Evolutionary conservation across 2,329 filamentous ascomycete species (phyloP).

Genomic region (Botrytis tulipae): DNA sequence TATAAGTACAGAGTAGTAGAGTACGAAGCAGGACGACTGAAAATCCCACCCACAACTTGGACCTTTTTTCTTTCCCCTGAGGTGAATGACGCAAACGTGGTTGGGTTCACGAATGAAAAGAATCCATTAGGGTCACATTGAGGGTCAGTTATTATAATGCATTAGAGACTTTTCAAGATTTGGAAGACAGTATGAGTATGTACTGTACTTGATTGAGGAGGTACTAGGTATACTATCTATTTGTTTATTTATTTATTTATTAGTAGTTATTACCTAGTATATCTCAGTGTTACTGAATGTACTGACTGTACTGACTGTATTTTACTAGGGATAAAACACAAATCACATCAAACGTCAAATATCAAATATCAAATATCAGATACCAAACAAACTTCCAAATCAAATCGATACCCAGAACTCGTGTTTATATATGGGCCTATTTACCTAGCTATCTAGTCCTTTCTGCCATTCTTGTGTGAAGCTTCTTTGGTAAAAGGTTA

Average conservation of each 20-base stretch:
- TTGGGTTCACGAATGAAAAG: neutral
- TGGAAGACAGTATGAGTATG: neutral
- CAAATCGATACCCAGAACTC: neutral
- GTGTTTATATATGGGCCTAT: neutral
- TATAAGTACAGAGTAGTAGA: no score
- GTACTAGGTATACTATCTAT: no score
- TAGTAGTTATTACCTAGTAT: no score
- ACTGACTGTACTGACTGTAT: no score
- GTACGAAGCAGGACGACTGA: neutral
- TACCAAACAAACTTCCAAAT: neutral
- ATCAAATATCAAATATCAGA: no score
- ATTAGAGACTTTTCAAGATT: no score
- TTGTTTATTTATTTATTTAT: no score
- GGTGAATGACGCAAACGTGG: conserved; percentile 12
- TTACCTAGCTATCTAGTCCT: neutral
- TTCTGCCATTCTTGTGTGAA: neutral
- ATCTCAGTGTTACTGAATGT: no score
- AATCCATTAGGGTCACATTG: no score
- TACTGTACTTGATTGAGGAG: no score
- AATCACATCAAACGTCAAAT: neutral
- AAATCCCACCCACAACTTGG: neutral
- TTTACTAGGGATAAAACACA: neutral
- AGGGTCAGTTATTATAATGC: neutral
- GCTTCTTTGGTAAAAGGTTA: neutral
- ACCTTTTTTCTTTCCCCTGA: neutral